Conservation (phyloP, 495 filamentous ascomycete genomes). For the Tuber magnatum region DNA sequence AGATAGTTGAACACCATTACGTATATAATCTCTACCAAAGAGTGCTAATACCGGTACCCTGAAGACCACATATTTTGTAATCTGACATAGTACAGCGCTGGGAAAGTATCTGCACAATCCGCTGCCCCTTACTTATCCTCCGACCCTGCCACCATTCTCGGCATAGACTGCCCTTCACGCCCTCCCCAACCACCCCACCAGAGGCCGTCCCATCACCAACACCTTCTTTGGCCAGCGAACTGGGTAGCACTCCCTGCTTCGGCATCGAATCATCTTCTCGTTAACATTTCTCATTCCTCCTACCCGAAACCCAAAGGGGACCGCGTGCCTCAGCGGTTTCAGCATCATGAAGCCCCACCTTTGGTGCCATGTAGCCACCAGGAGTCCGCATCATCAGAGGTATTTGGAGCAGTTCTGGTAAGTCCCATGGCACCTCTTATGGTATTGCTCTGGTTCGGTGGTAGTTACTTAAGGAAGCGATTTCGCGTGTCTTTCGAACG, state of each 20-base stretch:
- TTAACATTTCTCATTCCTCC: background rate
- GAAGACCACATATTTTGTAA: background rate
- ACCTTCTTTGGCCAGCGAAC: constrained; percentile 12
- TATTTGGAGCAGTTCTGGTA: constrained; percentile 29
- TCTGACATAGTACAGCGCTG: background rate
- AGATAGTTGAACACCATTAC: background rate
- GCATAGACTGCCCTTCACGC: constrained; percentile 6
- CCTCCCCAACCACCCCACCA: constrained; percentile 19
- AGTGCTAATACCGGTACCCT: background rate
- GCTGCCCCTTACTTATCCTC: background rate
- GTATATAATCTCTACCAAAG: background rate
- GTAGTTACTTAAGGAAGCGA: constrained; percentile 32
- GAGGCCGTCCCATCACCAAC: constrained; percentile 16
- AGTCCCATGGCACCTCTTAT: constrained; percentile 22
- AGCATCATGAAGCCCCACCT: constrained; percentile 12
- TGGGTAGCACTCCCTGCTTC: constrained; percentile 7
- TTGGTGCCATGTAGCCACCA: constrained; percentile 9
- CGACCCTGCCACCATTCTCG: constrained; percentile 9
- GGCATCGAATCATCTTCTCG: constrained; percentile 3
- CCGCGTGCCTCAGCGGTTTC: constrained; percentile 12
- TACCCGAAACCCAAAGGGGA: background rate
- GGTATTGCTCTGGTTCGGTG: constrained; percentile 17
- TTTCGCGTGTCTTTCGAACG: background rate
- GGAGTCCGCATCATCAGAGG: constrained; percentile 19
- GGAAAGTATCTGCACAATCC: background rate